Base-by-base conservation (phyloP, 345 rosid species). In the Stellera chamaejasme region DNA sequence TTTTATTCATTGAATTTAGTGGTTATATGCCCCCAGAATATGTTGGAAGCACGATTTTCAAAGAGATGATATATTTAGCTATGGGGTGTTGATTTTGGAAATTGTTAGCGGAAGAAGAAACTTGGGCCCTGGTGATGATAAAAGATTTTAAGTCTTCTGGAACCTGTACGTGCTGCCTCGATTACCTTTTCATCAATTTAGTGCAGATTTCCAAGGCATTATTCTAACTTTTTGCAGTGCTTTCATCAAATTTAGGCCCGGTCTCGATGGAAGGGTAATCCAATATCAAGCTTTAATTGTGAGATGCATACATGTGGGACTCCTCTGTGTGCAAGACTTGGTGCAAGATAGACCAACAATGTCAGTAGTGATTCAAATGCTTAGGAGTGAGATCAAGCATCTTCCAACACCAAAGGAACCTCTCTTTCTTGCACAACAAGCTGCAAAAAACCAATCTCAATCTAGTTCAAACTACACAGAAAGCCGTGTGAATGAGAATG, bases 231-330 rank as follows among this genome's bases (percentile, higher is more conserved):
- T 14, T 26, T 3, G 10, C 16, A 1, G 16, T 25, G 10, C 56
- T 52, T 3, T 32, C 28, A 7, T 11, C 10, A 52, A 11, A 45
- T 45, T 43, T 64, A 69, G 87, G 69, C 67, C 13, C 78, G 83
- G 87, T 73, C 68, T 42, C 59, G 63, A 6, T 81, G 79, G 79
- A 69, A 65, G 69, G 73, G 50, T 54, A 42, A 51, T 52, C 58
- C 55, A 15, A 16, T 27, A 3, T n/a, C 25, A 14, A 14, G 32
- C 28, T 8, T 39, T 59, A 0, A 11, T 48, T 4, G 54, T 47
- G 7, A 58, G 15, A 45, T 60, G 69, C 48, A 60, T 70, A 26
- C 61, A 60, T 39, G 59, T 55, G 43, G 66, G 69, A 3, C 15
- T 65, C 41, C 15, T 60, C 0, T 64, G 66, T n/a, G 64, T 56